Conservation (phyloP, 1,139 yeast species). For the Yamadazyma atmosphaerica region DNA sequence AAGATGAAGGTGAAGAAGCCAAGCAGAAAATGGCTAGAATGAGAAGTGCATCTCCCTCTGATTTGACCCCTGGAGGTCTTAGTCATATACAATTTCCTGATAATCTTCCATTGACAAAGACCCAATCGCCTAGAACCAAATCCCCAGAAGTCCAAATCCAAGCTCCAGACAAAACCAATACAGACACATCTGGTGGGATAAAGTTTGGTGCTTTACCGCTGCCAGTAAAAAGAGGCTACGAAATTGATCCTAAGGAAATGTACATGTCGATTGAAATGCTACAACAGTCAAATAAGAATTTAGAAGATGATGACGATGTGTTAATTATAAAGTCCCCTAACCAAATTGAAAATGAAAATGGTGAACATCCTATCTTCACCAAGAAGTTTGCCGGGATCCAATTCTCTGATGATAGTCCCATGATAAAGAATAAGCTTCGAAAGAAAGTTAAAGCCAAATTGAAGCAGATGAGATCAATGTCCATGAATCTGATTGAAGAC, state of each 20-base stretch:
- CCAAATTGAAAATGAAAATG: slow-evolving; percentile 52
- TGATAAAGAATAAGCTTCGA: slow-evolving; percentile 15
- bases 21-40: too few species aligned
- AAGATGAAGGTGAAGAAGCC: slow-evolving; percentile 11
- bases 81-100: slow-evolving; percentile 6
- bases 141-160: slow-evolving; percentile 1
- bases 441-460: slow-evolving; percentile 24
- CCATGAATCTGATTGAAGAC: slow-evolving; percentile 16
- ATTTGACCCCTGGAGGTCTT: not conserved
- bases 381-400: slow-evolving; percentile 21
- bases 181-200: slow-evolving; percentile 16
- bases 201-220: slow-evolving; percentile 43
- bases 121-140: not conserved
- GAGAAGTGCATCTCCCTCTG: not conserved
- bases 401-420: slow-evolving; percentile 16
- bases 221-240: slow-evolving; percentile 41
- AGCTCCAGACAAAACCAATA: not conserved
- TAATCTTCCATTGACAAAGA: not conserved
- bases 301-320: slow-evolving; percentile 74
- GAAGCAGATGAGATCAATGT: slow-evolving; percentile 16
- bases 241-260: slow-evolving; percentile 81
- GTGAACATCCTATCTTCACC: slow-evolving; percentile 35
- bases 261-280: slow-evolving; percentile 79
- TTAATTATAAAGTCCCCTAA: slow-evolving; percentile 78
- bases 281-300: slow-evolving; percentile 32